Base-by-base conservation (phyloP, 345 rosid genomes). In the Syzygium aromaticum region DNA sequence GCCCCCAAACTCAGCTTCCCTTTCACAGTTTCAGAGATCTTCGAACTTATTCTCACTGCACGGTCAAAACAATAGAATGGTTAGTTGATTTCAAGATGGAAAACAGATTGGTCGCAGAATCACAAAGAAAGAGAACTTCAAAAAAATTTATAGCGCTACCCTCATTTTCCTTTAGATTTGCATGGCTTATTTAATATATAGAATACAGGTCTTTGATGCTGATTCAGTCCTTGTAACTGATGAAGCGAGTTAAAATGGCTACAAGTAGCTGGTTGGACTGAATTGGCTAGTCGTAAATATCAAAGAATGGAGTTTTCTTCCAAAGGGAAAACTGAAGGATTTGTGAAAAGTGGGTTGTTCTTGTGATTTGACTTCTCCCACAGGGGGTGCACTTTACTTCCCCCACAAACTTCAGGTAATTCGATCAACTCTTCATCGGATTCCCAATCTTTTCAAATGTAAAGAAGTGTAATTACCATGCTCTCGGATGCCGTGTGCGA, bases 1-100 rank as follows among this genome's bases (percentile, higher is more conserved):
- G 93, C 93, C 30, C 94, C 94, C 85, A 92, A 86, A 23, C 89
- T 92, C 83, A 94, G 73, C 90, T 94, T 94, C 85, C 93, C 94
- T 51, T 88, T 92, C 85, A 94, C 85, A 46, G 91, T 92, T 78
- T 94, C 91, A 7, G 88, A 91, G 52, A 94, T 88, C 89, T 86
- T 92, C 43, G 88, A 46, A 38, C 92, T 92, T 57, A 94, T 43
- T 17, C 88, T 91, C 85, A 92, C 94, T 94, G 89, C 89, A 90
- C 9, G 86, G 25, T 51, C 77, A 85, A 10, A 78, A 86, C 27
- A 1, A 9, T 17, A 9, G 8, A 28, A 52, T 40, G 23, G 38
- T 67, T 86, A 33, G 38, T 67, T 25, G 30, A 54, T 28, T 27
- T 54, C 56, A 51, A 52, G 43, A 54, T 52, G 63, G 23, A 51